A percentile compares a stretch with the other conserved stretches of the same genome.
These are phyloP conservation scores for Phaeodactylum tricornutum DNA, from an alignment of 108 stramenopile species.

Conservation along the genomic window DNA sequence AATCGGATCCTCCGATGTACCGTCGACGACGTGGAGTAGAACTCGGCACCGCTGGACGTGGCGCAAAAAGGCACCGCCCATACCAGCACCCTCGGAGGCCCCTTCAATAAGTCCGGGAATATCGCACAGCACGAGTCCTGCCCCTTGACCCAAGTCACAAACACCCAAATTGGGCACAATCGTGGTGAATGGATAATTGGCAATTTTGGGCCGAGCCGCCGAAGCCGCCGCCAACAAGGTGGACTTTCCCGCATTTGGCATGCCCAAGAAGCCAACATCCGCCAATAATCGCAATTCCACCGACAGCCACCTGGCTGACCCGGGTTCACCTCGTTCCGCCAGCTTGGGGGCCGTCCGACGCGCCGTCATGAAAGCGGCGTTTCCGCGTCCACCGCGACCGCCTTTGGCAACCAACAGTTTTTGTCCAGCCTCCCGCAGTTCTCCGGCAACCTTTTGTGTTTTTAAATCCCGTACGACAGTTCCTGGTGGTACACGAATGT, in stretches of 20 bases:
- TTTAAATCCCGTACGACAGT: constrained; percentile 84
- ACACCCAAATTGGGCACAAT: constrained; percentile 95
- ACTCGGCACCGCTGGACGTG: constrained; percentile 90
- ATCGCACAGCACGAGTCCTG: constrained; percentile 85
- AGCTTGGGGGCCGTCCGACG: constrained; percentile 80
- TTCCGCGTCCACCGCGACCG: constrained; percentile 92
- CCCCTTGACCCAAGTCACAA: constrained; percentile 74
- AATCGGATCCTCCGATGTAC: constrained; percentile 85
- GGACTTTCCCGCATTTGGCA: constrained; percentile 98
- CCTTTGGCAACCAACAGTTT: constrained; percentile 82
- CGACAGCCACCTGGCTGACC: constrained; percentile 77
- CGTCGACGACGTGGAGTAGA: constrained; percentile 91
- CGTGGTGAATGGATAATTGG: constrained; percentile 97
- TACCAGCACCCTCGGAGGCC: constrained; percentile 73
- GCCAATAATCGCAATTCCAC: constrained; percentile 92
- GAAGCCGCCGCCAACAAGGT: constrained; percentile 82
- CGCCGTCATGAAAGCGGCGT: constrained; percentile 86
- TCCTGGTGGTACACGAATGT: constrained; percentile 85
- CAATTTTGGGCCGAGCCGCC: constrained; percentile 92
- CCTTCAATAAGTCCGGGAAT: constrained; percentile 91
- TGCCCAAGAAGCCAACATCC: constrained; percentile 93
- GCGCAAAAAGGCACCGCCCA: constrained; percentile 83
- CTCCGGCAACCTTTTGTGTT: constrained; percentile 83
- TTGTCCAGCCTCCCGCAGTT: constrained; percentile 73
- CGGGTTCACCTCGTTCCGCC: constrained; percentile 86